Evolutionary conservation across 1,284 basidiomycete genomes (phyloP).

Genomic region (Coniophora puteana): DNA sequence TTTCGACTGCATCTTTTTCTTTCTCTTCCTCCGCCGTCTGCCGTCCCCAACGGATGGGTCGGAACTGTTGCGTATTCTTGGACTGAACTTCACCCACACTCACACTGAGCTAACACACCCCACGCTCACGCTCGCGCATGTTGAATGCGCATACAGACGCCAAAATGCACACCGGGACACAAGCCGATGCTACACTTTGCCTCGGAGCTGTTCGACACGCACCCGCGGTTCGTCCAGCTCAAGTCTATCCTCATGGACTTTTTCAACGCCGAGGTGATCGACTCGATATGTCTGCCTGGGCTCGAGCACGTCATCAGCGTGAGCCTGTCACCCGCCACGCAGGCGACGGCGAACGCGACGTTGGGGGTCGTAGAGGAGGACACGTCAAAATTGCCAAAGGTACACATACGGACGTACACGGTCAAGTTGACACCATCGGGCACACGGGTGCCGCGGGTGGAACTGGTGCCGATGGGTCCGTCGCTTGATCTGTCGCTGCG

Average conservation of each 20-base stretch:
- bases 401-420: conserved; percentile 90
- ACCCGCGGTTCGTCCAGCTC: conserved; percentile 87
- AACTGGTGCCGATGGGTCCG: conserved; percentile 89
- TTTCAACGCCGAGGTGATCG: conserved; percentile 84
- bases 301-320: conserved; percentile 92
- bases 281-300: conserved; percentile 81
- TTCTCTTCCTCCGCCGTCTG: neutral
- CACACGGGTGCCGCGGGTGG: conserved; percentile 74
- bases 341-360: conserved; percentile 41
- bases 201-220: conserved; percentile 88
- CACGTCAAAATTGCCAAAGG: conserved; percentile 59
- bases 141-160: conserved; percentile 45
- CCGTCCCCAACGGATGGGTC: conserved; percentile 1
- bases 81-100: conserved; percentile 1
- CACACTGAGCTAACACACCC: neutral
- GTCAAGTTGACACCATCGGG: conserved; percentile 75
- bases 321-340: conserved; percentile 55
- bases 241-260: conserved; percentile 92
- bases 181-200: conserved; percentile 95
- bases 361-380: conserved; percentile 30
- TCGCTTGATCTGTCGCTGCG: conserved; percentile 83
- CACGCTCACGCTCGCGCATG: too few species aligned
- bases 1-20: conserved; percentile 1
- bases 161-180: conserved; percentile 88
- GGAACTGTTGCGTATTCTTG: too few species aligned